These are phyloP conservation scores for Wickerhamomyces sp. DNA, from an alignment of 1,139 yeast species.

Conservation along the genomic window DNA sequence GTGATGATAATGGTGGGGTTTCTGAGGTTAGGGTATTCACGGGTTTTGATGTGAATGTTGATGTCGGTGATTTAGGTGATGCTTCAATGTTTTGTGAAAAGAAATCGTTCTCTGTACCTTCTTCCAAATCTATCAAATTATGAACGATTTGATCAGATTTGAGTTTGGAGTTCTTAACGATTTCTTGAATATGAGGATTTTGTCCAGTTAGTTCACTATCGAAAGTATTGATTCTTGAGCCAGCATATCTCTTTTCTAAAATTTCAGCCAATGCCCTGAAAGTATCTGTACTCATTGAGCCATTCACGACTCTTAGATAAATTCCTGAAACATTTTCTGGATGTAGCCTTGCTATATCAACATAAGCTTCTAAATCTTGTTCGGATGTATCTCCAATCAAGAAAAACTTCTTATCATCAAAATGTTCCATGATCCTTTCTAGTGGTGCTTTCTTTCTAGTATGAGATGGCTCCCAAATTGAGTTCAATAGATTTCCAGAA, in stretches of 20 bases:
- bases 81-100: conserved; percentile 6
- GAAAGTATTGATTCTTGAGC: conserved; percentile 4
- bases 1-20: conserved; percentile 7
- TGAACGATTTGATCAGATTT: conserved; percentile 11
- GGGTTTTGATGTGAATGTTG: background rate
- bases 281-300: conserved; percentile 51
- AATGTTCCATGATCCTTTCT: conserved; percentile 62
- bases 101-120: conserved; percentile 13
- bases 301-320: conserved; percentile 75
- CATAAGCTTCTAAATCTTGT: conserved; percentile 88
- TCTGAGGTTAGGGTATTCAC: conserved; percentile 1
- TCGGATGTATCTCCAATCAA: conserved; percentile 96
- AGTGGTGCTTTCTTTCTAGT: conserved; percentile 72
- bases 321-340: conserved; percentile 70
- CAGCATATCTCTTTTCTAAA: conserved; percentile 7
- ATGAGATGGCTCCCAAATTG: conserved; percentile 82
- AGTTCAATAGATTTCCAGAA: conserved; percentile 69
- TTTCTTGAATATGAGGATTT: conserved; percentile 9
- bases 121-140: conserved; percentile 15
- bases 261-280: conserved; percentile 16
- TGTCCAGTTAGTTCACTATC: conserved; percentile 27
- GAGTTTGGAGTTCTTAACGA: conserved; percentile 11
- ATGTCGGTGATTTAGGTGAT: background rate
- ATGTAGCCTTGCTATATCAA: conserved; percentile 55
- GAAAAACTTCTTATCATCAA: conserved; percentile 71